Percentiles rank a stretch among this genome's conserved stretches.
phyloP scores from a whole-genome alignment of 768 basidiomycete genomes.

The Podaxis sp. region DNA sequence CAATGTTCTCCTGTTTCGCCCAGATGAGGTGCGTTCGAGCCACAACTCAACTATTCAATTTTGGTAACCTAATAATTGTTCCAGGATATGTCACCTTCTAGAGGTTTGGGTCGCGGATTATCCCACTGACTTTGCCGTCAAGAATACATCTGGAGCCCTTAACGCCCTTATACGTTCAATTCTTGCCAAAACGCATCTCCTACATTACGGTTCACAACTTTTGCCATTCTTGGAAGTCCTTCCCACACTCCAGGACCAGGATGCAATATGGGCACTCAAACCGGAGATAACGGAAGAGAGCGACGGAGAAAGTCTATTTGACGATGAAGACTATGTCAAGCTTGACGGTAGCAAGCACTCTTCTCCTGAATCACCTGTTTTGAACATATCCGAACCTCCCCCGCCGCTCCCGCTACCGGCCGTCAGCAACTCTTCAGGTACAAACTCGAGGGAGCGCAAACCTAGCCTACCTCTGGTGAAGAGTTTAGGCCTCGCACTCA shows the following conservation, averaged over 20 bases:
- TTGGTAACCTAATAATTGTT: conserved; percentile 6
- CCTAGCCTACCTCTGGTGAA: conserved; percentile 61
- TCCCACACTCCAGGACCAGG: conserved; percentile 61
- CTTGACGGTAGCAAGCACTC: conserved; percentile 23
- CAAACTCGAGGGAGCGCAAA: conserved; percentile 58
- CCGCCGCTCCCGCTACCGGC: background rate
- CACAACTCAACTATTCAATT: conserved; percentile 4
- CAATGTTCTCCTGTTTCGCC: conserved; percentile 84
- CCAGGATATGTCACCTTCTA: conserved; percentile 76
- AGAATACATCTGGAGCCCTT: conserved; percentile 69
- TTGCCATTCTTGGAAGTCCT: conserved; percentile 76
- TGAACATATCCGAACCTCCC: background rate
- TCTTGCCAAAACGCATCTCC: conserved; percentile 73
- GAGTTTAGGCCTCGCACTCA: conserved; percentile 37
- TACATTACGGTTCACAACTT: conserved; percentile 84
- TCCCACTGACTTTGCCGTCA: conserved; percentile 77
- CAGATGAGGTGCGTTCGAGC: conserved; percentile 68
- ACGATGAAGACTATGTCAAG: conserved; percentile 47
- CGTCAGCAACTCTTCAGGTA: background rate
- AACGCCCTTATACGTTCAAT: conserved; percentile 77
- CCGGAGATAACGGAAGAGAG: conserved; percentile 59
- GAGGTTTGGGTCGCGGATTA: conserved; percentile 78
- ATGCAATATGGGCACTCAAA: conserved; percentile 74
- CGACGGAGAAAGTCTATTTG: conserved; percentile 58
- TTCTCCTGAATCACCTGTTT: background rate